Percentiles rank a stretch among this genome's conserved stretches.
Conservation (phyloP, 768 basidiomycete genomes). For the Rhodotorula toruloides region DNA sequence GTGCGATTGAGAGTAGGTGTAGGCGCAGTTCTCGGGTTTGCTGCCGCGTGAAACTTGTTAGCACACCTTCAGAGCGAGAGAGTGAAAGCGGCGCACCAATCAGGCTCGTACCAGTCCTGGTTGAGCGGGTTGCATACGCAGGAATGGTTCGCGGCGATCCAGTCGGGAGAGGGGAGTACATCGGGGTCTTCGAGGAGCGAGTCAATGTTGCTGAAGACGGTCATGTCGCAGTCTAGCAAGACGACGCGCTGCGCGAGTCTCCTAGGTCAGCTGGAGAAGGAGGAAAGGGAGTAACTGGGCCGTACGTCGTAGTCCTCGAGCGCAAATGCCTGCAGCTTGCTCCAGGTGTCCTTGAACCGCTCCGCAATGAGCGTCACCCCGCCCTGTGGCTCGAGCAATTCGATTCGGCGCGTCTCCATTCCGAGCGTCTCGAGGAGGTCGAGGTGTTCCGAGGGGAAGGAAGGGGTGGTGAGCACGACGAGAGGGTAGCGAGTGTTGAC, state of each 20-base stretch:
- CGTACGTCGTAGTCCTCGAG: slow-evolving; percentile 47
- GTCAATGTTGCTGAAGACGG: slow-evolving; percentile 76
- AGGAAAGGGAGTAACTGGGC: no score
- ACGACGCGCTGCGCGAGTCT: slow-evolving; percentile 53
- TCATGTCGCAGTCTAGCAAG: slow-evolving; percentile 83
- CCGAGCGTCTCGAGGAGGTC: slow-evolving; percentile 53
- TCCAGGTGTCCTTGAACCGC: slow-evolving; percentile 62
- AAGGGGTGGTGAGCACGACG: slow-evolving; percentile 67
- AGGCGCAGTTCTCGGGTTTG: slow-evolving; percentile 83
- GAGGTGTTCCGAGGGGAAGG: slow-evolving; percentile 54
- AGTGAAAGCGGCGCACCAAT: slow-evolving; percentile 58
- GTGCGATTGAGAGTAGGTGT: slow-evolving; percentile 52
- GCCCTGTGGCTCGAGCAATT: slow-evolving; percentile 37
- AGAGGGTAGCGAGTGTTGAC: slow-evolving; percentile 65
- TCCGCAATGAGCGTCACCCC: slow-evolving; percentile 6
- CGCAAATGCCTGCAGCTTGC: slow-evolving; percentile 46
- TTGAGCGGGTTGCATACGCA: slow-evolving; percentile 91
- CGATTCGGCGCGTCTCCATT: slow-evolving; percentile 47
- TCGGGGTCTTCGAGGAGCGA: slow-evolving; percentile 49
- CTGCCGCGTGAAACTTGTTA: slow-evolving; percentile 49
- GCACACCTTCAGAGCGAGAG: not conserved
- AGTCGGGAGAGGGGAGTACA: slow-evolving; percentile 56
- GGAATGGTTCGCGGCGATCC: slow-evolving; percentile 81
- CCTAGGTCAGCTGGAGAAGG: no score
- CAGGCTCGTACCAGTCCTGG: slow-evolving; percentile 73